Evolutionary conservation across 1,284 basidiomycete genomes (phyloP).

Genomic region (Sporisorium graminicola): DNA sequence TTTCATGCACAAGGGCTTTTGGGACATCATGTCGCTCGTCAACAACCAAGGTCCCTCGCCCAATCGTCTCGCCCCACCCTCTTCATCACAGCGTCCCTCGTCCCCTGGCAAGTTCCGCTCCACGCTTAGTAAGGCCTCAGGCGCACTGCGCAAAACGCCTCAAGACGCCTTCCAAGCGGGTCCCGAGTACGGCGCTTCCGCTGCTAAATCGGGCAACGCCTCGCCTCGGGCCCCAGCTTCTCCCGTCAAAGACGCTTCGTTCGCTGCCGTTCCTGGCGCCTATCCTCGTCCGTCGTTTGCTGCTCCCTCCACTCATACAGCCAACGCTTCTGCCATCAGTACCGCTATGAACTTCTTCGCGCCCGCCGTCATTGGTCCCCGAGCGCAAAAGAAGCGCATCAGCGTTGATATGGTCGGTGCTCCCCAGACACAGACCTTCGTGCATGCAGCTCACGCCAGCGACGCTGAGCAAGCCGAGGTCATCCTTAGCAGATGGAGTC

Average conservation of each 20-base stretch:
- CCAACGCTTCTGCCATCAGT: slow-evolving; percentile 42
- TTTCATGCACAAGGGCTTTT: slow-evolving; percentile 67
- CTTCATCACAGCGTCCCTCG: slow-evolving; percentile 29
- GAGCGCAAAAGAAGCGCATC: slow-evolving; percentile 63
- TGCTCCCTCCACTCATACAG: slow-evolving; percentile 33
- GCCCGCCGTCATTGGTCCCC: slow-evolving; percentile 42
- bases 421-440: slow-evolving; percentile 55
- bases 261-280: slow-evolving; percentile 33
- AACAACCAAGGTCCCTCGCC: slow-evolving; percentile 44
- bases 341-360: slow-evolving; percentile 45
- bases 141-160: slow-evolving; percentile 42
- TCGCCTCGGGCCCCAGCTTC: slow-evolving; percentile 21
- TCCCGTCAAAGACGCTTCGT: slow-evolving; percentile 22
- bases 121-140: slow-evolving; percentile 58
- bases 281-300: slow-evolving; percentile 38
- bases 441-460: slow-evolving; percentile 90
- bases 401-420: slow-evolving; percentile 64
- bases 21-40: slow-evolving; percentile 63
- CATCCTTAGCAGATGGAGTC: slow-evolving; percentile 87
- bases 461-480: slow-evolving; percentile 92
- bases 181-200: slow-evolving; percentile 37
- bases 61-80: slow-evolving; percentile 36
- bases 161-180: slow-evolving; percentile 45
- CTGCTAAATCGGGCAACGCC: slow-evolving; percentile 8
- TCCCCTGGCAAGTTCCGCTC: slow-evolving; percentile 49